phyloP scores from a whole-genome alignment of 1,284 basidiomycete species.

The Leccinum cinnamomeum region DNA sequence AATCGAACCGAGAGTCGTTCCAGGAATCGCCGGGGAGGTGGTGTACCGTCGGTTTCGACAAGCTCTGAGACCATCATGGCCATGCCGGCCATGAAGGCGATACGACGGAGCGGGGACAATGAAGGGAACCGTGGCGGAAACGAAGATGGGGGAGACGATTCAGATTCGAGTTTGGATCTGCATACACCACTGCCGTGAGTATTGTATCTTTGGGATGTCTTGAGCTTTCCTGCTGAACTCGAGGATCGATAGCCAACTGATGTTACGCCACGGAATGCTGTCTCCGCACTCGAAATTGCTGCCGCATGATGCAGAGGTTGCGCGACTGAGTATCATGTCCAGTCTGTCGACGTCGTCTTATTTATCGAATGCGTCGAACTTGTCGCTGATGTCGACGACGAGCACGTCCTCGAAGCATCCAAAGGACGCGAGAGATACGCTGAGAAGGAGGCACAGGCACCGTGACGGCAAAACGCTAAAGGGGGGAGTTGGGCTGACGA shows the following conservation, averaged over 20 bases:
- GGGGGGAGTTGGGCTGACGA: conserved; percentile 76
- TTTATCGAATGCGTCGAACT: conserved; percentile 27
- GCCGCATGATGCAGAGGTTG: conserved; percentile 31
- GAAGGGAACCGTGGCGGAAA: conserved; percentile 3
- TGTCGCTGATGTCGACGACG: conserved; percentile 43
- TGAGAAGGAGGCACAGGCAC: conserved; percentile 60
- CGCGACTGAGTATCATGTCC: conserved; percentile 40
- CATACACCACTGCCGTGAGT: conserved; percentile 78
- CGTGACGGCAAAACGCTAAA: conserved; percentile 66
- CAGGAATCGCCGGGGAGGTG: conserved; percentile 8
- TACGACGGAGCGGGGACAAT: conserved; percentile 2
- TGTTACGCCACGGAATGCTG: conserved; percentile 71
- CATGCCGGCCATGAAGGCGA: not conserved
- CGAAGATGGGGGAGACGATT: conserved; percentile 35
- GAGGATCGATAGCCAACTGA: conserved; percentile 52
- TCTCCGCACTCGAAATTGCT: conserved; percentile 74
- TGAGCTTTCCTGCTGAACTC: not conserved
- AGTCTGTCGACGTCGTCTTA: conserved; percentile 23
- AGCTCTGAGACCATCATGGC: conserved; percentile 2
- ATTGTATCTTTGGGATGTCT: not conserved
- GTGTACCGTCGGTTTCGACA: conserved; percentile 16
- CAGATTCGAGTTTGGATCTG: conserved; percentile 72
- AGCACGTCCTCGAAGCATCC: conserved; percentile 48
- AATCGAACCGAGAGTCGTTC: conserved; percentile 14
- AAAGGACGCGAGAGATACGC: conserved; percentile 68